phyloP scores from a whole-genome alignment of 352 stramenopile genomes.

The Pythium guiyangense region DNA sequence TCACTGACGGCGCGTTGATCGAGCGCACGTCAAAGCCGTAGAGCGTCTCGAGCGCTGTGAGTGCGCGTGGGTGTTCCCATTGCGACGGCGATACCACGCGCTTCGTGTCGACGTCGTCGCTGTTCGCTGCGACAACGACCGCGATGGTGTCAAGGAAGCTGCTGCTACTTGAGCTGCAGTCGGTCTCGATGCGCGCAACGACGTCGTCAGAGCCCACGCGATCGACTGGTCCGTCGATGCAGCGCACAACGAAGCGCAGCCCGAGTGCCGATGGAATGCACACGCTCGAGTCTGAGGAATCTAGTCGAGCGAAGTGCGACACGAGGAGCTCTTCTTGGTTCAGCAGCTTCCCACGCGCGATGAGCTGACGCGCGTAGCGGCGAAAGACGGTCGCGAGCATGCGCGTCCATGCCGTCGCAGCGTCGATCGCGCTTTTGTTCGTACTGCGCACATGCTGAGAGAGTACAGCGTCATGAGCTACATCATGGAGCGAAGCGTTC shows the following conservation, averaged over 20 bases:
- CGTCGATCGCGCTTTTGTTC: conserved; percentile 1
- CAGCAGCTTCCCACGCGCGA: conserved; percentile 34
- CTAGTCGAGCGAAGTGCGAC: conserved; percentile 11
- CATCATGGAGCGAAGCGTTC: too few relatives aligned
- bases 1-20: neutral
- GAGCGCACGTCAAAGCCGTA: conserved; percentile 20
- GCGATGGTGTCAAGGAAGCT: neutral
- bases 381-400: conserved; percentile 22
- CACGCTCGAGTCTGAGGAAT: neutral
- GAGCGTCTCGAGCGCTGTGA: conserved; percentile 7
- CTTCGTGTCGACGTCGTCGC: neutral
- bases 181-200: conserved; percentile 2
- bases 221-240: conserved; percentile 5
- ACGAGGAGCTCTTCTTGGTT: conserved; percentile 44
- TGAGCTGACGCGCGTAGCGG: conserved; percentile 20
- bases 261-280: conserved; percentile 1
- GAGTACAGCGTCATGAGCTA: neutral
- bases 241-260: conserved; percentile 18
- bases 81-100: neutral
- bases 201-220: conserved; percentile 15
- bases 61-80: neutral
- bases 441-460: neutral
- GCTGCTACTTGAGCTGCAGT: neutral
- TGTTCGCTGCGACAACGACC: neutral
- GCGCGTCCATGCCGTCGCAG: conserved; percentile 2